Conservation (phyloP, 2,329 filamentous ascomycete genomes). For the Colletotrichum camelliae region DNA sequence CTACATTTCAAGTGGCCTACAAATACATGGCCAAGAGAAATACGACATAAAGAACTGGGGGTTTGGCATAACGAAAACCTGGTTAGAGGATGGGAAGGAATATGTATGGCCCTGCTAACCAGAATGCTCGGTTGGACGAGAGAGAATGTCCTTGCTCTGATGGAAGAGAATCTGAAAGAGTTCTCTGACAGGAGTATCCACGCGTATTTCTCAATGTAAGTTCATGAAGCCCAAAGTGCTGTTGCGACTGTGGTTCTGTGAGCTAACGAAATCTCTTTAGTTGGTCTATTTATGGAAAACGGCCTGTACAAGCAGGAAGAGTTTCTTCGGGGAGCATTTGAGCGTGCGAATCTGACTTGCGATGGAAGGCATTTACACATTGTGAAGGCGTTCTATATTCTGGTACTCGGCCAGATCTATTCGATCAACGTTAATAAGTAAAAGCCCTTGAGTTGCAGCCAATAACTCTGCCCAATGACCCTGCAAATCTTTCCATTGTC, state of each 20-base stretch:
- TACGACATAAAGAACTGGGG: slow-evolving; percentile 56
- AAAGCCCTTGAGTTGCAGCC: background rate
- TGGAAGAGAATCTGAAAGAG: slow-evolving; percentile 28
- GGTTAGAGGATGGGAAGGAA: slow-evolving; percentile 26
- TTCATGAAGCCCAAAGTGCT: background rate
- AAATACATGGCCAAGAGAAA: slow-evolving; percentile 56
- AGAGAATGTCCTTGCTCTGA: slow-evolving; percentile 26
- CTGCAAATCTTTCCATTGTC: background rate
- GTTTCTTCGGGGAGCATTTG: background rate
- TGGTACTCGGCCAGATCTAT: background rate
- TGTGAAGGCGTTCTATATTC: background rate
- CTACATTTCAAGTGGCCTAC: slow-evolving; percentile 53
- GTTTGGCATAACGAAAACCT: slow-evolving; percentile 25
- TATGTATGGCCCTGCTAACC: slow-evolving; percentile 30
- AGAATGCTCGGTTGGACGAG: slow-evolving; percentile 27
- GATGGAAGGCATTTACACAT: background rate
- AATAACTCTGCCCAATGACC: background rate
- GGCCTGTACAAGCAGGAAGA: background rate
- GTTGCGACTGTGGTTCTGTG: background rate
- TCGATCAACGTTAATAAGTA: background rate
- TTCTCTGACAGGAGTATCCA: slow-evolving; percentile 29
- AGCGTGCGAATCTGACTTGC: background rate
- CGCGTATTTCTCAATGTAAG: slow-evolving; percentile 14
- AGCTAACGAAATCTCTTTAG: background rate
- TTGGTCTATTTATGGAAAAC: background rate